Conservation (phyloP, 164 flowering plant genomes). For the Euptelea pleiosperma region DNA sequence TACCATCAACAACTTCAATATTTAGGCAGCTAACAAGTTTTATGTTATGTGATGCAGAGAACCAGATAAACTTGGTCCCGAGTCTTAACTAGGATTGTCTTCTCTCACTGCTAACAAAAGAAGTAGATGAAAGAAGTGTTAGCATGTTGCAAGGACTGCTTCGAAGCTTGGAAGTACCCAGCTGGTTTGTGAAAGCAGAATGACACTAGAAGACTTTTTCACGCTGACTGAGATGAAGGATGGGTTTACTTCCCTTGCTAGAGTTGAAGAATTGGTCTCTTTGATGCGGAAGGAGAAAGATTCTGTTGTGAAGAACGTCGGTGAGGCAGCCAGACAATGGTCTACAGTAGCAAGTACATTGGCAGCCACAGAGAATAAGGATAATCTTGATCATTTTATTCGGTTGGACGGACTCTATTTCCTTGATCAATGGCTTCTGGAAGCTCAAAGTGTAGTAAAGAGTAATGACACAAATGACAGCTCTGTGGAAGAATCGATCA, state of each 20-base stretch:
- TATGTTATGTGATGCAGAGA: constrained; percentile 11
- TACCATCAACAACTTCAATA: neutral
- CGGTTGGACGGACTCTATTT: constrained; percentile 65
- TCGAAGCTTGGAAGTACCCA: constrained; percentile 20
- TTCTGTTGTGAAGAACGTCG: constrained; percentile 43
- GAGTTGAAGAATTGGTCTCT: constrained; percentile 70
- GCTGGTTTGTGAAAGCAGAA: constrained; percentile 33
- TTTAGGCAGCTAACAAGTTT: too few relatives aligned
- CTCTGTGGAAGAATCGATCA: constrained; percentile 61
- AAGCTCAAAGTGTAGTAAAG: constrained; percentile 53
- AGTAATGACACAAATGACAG: constrained; percentile 38
- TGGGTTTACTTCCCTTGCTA: constrained; percentile 66
- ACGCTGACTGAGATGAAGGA: constrained; percentile 81
- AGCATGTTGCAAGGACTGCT: constrained; percentile 16
- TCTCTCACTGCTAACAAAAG: neutral
- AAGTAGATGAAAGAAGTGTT: neutral
- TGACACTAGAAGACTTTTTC: constrained; percentile 85
- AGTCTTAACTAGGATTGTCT: neutral
- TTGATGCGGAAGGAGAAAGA: constrained; percentile 65
- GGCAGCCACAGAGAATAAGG: constrained; percentile 62
- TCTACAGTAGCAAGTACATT: constrained; percentile 72
- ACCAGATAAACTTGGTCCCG: neutral
- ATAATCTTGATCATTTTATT: constrained; percentile 75
- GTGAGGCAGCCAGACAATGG: constrained; percentile 81
- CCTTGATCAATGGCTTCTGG: constrained; percentile 71